Percentiles rank a stretch among this genome's conserved stretches.
phyloP scores from a whole-genome alignment of 2,329 filamentous ascomycete species.

The Claviceps arundinis region DNA sequence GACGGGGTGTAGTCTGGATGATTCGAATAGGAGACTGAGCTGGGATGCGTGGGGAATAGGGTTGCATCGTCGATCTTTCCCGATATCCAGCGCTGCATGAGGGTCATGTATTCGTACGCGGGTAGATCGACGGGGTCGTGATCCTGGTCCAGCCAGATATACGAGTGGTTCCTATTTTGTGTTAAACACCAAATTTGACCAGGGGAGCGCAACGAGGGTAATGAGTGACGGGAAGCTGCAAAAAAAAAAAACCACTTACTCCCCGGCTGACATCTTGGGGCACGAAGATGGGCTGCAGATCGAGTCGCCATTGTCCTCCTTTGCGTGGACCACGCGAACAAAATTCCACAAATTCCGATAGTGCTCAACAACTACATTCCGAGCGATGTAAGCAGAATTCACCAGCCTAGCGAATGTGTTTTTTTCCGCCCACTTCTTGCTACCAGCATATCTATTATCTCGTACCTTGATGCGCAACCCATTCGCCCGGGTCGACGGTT shows the following conservation, averaged over 20 bases:
- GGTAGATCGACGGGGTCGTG: constrained; percentile 76
- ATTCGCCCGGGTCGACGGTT: constrained; percentile 87
- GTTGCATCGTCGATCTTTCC: constrained; percentile 76
- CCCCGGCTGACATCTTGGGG: constrained; percentile 85
- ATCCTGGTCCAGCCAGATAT: constrained; percentile 72
- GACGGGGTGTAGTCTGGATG: constrained; percentile 35
- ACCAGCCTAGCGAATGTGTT: background rate
- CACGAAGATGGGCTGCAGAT: constrained; percentile 78
- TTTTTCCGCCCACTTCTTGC: background rate
- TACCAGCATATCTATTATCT: background rate
- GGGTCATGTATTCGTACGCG: constrained; percentile 77
- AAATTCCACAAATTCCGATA: constrained; percentile 82
- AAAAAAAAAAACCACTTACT: constrained; percentile 40
- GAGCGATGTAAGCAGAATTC: background rate
- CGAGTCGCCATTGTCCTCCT: constrained; percentile 60
- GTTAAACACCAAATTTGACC: background rate
- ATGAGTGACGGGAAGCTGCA: background rate
- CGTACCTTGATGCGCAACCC: constrained; percentile 88
- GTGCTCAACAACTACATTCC: constrained; percentile 66
- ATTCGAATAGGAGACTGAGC: constrained; percentile 45
- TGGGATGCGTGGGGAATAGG: constrained; percentile 74
- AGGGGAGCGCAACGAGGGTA: background rate
- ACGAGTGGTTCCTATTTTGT: constrained; percentile 62
- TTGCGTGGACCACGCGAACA: constrained; percentile 75
- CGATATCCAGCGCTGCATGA: constrained; percentile 88